These are phyloP conservation scores for Cryptococcus sp. DNA, from an alignment of 1,284 basidiomycete genomes.

Conservation along the genomic window DNA sequence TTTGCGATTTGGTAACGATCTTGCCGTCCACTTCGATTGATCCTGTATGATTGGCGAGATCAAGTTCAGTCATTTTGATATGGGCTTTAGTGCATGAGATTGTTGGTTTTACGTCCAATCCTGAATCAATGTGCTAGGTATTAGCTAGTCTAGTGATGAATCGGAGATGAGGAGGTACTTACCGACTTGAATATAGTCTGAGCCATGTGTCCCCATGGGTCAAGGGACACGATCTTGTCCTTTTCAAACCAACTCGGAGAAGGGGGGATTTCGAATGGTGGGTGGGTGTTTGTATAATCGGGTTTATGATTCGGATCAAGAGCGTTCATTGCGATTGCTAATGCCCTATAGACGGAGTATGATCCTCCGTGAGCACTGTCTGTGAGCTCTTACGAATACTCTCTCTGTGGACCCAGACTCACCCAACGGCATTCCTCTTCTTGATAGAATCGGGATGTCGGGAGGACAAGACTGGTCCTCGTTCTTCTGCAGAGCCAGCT, in stretches of 20 bases:
- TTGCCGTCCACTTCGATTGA: constrained; percentile 75
- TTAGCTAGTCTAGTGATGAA: neutral
- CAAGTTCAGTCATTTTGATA: constrained; percentile 65
- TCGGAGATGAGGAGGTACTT: constrained; percentile 12
- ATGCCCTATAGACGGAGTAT: constrained; percentile 90
- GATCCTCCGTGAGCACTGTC: constrained; percentile 90
- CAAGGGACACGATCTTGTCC: constrained; percentile 86
- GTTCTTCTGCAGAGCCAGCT: constrained; percentile 56
- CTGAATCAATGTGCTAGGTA: constrained; percentile 50
- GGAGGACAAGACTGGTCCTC: neutral
- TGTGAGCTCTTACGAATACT: constrained; percentile 56
- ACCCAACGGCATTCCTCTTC: neutral
- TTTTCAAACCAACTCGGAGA: constrained; percentile 75
- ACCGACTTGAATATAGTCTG: constrained; percentile 66
- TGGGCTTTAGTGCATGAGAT: constrained; percentile 78
- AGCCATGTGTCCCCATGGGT: constrained; percentile 90
- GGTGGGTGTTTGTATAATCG: constrained; percentile 82
- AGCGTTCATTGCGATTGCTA: constrained; percentile 85
- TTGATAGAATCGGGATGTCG: neutral
- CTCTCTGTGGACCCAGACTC: constrained; percentile 8
- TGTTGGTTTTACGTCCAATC: constrained; percentile 77
- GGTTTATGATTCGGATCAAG: constrained; percentile 80
- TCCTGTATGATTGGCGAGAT: constrained; percentile 68
- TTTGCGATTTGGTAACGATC: constrained; percentile 60
- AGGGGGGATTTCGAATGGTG: constrained; percentile 75